Evolutionary conservation across 257 asterid genomes (phyloP).

Genomic region (Penstemon eatonii): DNA sequence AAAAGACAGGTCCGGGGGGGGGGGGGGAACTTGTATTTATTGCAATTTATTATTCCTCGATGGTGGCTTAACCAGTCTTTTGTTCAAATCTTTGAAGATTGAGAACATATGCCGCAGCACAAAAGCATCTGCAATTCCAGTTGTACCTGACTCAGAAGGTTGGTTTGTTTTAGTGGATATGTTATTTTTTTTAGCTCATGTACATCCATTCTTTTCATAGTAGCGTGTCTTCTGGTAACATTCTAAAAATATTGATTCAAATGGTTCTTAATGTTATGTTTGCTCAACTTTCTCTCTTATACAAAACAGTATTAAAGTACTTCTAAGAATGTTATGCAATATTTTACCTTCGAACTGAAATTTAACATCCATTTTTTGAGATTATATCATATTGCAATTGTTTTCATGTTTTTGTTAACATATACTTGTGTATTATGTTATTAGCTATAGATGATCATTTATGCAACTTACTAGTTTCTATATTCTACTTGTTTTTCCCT

Average conservation of each 20-base stretch:
- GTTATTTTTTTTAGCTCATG: conserved; percentile 6
- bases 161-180: conserved; percentile 19
- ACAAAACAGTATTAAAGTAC: neutral
- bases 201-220: conserved; percentile 6
- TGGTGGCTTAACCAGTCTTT: conserved; percentile 5
- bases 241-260: neutral
- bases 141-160: conserved; percentile 96
- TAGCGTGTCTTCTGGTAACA: neutral
- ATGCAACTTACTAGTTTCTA: neutral
- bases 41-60: too few relatives aligned
- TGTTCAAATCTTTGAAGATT: conserved; percentile 55
- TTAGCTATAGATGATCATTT: neutral
- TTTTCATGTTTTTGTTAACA: conserved; percentile 11
- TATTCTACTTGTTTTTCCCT: conserved; percentile 12
- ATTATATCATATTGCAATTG: neutral
- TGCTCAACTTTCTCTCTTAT: neutral
- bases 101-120: conserved; percentile 85
- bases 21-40: neutral
- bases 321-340: neutral
- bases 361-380: too few relatives aligned
- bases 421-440: conserved; percentile 7
- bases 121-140: conserved; percentile 86
- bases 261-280: conserved; percentile 1
- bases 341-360: neutral
- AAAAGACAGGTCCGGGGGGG: too few relatives aligned